Evolutionary conservation across 2,329 filamentous ascomycete species (phyloP), one percentile per base, ranked within the genome.

Genomic region (Pleomassaria siparia): DNA sequence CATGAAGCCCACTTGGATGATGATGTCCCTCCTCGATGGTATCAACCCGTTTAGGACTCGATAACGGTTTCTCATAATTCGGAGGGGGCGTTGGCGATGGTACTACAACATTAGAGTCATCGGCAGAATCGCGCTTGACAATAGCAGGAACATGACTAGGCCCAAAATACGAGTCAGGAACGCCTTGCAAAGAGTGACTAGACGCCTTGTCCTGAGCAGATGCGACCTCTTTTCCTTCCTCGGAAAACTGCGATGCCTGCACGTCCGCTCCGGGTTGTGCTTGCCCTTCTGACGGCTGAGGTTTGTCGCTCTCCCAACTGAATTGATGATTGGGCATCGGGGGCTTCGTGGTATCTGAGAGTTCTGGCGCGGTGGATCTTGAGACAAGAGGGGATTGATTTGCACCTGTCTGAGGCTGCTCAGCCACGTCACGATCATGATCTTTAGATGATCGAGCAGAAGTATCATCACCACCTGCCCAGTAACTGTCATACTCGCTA

Each of bases 401-500:
- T 24, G 21, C 41, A 21, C 22, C 50, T 42, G 15, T 47, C 49
- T 22, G 53, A 26, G 54, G 24, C 13, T 41, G 55, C 12, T 50
- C 58, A 35, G 63, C 58, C 16, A 51, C 47, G 13, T 26, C 48
- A 15, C 32, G 63, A 51, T 44, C 58, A 47, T 44, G 56, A 62
- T 58, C 63, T 32, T 53, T 53, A 37, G 60, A 69, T 43, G 35
- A 60, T 46, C 29, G 65, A 37, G 72, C 74, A 33, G 62, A 58
- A 16, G 50, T 41, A 21, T 79, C 75, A 35, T 76, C 77, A 8
- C 70, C 67, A 21, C 78, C 74, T 2, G 77, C 76, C 79, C 84
- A 85, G 61, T 88, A 88, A 55, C 80, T 82, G 47, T 86, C 85
- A 58, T 88, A 88, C 36, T 87, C 84, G 50, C 78, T 78, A 0